Conservation (phyloP, 2,329 filamentous ascomycete genomes). For the Eutypella sp. region DNA sequence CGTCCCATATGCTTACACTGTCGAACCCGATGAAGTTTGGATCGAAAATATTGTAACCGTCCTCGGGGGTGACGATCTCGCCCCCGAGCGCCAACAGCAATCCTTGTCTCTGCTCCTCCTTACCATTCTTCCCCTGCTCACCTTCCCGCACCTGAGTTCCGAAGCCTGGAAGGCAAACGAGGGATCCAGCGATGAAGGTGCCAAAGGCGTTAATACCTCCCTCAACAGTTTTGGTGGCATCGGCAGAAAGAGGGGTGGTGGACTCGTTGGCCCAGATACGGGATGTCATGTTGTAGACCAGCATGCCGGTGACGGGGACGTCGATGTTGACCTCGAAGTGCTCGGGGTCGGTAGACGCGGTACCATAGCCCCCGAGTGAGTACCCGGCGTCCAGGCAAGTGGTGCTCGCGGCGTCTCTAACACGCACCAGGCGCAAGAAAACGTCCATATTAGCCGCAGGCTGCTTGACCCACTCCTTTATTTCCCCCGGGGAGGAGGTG, state of each 20-base stretch:
- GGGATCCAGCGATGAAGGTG: neutral
- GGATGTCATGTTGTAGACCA: conserved; percentile 4
- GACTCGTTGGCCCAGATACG: conserved; percentile 6
- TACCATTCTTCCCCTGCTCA: neutral
- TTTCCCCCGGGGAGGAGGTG: neutral
- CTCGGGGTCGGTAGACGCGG: conserved; percentile 1
- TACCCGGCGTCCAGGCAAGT: conserved; percentile 3
- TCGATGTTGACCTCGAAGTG: neutral
- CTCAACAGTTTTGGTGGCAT: neutral
- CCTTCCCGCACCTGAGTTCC: neutral
- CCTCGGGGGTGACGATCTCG: neutral
- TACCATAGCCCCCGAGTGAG: conserved; percentile 3
- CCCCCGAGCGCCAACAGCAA: conserved; percentile 2
- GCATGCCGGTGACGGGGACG: conserved; percentile 3
- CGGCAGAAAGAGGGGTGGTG: neutral
- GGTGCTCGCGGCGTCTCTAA: neutral
- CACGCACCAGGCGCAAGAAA: conserved; percentile 3
- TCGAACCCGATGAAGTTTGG: neutral
- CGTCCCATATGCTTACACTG: conserved; percentile 4
- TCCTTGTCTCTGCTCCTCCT: too few relatives aligned
- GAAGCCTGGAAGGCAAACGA: conserved; percentile 3
- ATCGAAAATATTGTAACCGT: neutral
- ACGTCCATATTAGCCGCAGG: conserved; percentile 2
- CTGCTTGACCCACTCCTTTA: conserved; percentile 1
- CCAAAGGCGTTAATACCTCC: conserved; percentile 2